Conservation (phyloP, 768 basidiomycete genomes). For the Amyloporia xantha region DNA sequence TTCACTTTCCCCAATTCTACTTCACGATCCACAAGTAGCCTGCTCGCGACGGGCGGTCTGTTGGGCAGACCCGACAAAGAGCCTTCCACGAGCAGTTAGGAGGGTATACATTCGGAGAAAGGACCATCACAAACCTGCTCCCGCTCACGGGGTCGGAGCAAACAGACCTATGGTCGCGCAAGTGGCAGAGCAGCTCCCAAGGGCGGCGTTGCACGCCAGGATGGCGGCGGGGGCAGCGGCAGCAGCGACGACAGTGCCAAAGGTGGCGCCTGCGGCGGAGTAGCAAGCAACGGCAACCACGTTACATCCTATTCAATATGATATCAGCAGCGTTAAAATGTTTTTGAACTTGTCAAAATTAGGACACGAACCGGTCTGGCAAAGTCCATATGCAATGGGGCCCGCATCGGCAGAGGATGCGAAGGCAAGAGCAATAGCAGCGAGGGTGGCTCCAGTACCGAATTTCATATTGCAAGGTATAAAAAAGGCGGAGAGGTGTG, state of each 20-base stretch:
- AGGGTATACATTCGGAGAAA: too few species aligned
- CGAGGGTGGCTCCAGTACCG: conserved; percentile 1
- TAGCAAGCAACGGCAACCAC: conserved; percentile 36
- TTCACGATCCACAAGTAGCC: too few species aligned
- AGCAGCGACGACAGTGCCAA: conserved; percentile 37
- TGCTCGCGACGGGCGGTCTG: too few species aligned
- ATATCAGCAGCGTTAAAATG: conserved; percentile 17
- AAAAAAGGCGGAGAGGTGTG: background rate
- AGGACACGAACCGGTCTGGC: conserved; percentile 35
- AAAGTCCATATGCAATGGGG: conserved; percentile 33
- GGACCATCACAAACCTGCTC: too few species aligned
- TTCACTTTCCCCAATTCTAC: too few species aligned
- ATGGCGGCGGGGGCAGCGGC: conserved; percentile 31
- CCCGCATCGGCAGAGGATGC: conserved; percentile 18
- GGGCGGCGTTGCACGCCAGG: conserved; percentile 35
- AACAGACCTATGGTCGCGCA: conserved; percentile 32
- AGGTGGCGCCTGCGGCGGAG: conserved; percentile 34
- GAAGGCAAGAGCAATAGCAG: background rate
- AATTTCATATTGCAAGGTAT: conserved; percentile 6
- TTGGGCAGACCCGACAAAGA: too few species aligned
- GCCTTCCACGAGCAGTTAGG: too few species aligned
- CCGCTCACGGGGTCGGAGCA: conserved; percentile 30
- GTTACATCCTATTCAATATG: conserved; percentile 26
- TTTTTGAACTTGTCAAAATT: too few species aligned
- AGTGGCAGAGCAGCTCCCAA: conserved; percentile 36